Percentiles rank a stretch among this genome's conserved stretches.
These are phyloP conservation scores for Cryomyces minteri DNA, from an alignment of 495 filamentous ascomycete species.

Conservation along the genomic window DNA sequence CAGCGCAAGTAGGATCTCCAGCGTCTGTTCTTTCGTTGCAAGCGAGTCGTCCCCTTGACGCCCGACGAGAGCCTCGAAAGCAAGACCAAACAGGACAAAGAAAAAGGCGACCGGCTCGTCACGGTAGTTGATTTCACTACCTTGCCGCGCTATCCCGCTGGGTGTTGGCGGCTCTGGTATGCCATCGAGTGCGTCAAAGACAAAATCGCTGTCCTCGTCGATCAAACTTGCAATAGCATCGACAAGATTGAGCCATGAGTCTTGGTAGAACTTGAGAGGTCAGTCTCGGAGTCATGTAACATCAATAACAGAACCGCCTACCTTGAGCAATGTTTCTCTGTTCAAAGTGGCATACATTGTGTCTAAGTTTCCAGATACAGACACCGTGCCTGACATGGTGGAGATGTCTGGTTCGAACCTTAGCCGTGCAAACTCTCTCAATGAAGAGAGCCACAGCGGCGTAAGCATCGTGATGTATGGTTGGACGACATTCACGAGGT, in stretches of 20 bases:
- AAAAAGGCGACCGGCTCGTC: constrained; percentile 98
- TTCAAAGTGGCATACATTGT: constrained; percentile 88
- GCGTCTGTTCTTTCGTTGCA: constrained; percentile 57
- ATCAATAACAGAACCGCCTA: constrained; percentile 12
- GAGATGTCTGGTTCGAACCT: constrained; percentile 96
- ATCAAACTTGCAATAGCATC: constrained; percentile 96
- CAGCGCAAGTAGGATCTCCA: constrained; percentile 77
- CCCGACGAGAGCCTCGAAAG: constrained; percentile 83
- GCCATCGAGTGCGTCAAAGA: constrained; percentile 89
- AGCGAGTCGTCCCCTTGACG: constrained; percentile 53
- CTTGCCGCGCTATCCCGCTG: constrained; percentile 18
- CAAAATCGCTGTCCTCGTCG: constrained; percentile 90
- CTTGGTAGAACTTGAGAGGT: constrained; percentile 64
- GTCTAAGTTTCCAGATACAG: constrained; percentile 63
- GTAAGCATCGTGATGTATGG: constrained; percentile 79
- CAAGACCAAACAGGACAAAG: constrained; percentile 92
- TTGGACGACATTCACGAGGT: constrained; percentile 73
- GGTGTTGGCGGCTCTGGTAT: constrained; percentile 38
- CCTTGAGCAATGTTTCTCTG: constrained; percentile 72
- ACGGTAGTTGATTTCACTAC: constrained; percentile 80
- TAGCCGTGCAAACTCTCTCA: constrained; percentile 84
- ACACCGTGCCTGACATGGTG: constrained; percentile 54
- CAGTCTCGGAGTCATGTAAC: not conserved
- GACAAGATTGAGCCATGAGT: constrained; percentile 89
- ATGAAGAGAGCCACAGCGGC: constrained; percentile 80